phyloP scores from a whole-genome alignment of 176 grass and related monocot species.

The Juncus inflexus region DNA sequence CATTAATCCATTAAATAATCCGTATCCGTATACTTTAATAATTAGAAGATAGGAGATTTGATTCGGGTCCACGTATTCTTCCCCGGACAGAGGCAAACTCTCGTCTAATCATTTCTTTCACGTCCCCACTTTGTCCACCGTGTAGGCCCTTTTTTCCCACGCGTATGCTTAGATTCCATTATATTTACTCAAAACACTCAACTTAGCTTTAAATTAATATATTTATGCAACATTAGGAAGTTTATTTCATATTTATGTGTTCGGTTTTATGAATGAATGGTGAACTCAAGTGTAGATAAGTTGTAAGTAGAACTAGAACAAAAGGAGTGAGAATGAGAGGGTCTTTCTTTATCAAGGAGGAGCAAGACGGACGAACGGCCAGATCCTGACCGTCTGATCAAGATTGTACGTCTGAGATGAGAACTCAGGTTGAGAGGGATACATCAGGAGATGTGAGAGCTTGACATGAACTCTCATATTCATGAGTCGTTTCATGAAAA shows the following conservation, averaged over 20 bases:
- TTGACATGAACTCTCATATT: no score
- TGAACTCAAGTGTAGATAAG: constrained; percentile 7
- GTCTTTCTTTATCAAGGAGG: background rate
- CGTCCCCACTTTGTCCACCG: constrained; percentile 20
- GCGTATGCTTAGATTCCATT: background rate
- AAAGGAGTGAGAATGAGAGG: background rate
- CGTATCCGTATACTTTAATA: no score
- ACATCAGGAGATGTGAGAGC: constrained; percentile 1
- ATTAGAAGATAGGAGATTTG: background rate
- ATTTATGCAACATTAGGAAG: background rate
- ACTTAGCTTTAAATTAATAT: background rate
- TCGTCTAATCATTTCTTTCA: constrained; percentile 14
- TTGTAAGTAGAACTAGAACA: background rate
- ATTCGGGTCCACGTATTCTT: constrained; percentile 26
- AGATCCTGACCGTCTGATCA: background rate
- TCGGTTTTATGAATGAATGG: background rate
- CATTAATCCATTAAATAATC: no score
- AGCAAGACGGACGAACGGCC: constrained; percentile 17
- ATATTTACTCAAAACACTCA: background rate
- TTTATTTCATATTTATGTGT: background rate
- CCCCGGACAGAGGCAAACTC: constrained; percentile 22
- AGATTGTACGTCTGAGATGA: background rate
- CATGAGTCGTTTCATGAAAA: no score
- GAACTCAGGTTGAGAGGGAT: constrained; percentile 3
- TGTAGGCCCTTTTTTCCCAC: constrained; percentile 14